These are phyloP conservation scores for Pythium brachiatum DNA, from an alignment of 352 stramenopile species.

Conservation along the genomic window DNA sequence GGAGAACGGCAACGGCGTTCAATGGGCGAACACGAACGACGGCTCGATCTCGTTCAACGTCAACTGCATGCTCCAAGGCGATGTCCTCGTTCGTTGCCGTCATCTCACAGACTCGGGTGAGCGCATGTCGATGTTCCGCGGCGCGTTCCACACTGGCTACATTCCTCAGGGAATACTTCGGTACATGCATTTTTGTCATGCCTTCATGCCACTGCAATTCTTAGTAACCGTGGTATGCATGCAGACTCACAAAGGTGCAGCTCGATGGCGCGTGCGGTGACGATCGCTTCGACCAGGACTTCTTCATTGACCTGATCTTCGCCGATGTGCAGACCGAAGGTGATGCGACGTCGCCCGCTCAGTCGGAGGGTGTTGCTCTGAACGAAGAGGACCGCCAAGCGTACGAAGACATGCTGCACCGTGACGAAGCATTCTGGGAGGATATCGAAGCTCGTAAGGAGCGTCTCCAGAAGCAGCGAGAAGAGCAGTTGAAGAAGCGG, in stretches of 20 bases:
- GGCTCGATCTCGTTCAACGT: slow-evolving; percentile 93
- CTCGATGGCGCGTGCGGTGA: slow-evolving; percentile 94
- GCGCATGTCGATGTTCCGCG: slow-evolving; percentile 96
- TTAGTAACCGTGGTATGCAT: neutral
- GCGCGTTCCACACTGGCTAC: slow-evolving; percentile 98
- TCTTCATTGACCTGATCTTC: slow-evolving; percentile 97
- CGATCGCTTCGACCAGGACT: slow-evolving; percentile 92
- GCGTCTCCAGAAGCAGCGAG: slow-evolving; percentile 63
- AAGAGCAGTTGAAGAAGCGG: slow-evolving; percentile 60
- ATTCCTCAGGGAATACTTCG: slow-evolving; percentile 94
- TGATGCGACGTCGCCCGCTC: slow-evolving; percentile 29
- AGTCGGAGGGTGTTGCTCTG: slow-evolving; percentile 62
- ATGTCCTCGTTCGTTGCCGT: slow-evolving; percentile 95
- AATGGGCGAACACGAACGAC: slow-evolving; percentile 89
- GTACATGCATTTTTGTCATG: slow-evolving; percentile 26
- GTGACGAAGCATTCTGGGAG: slow-evolving; percentile 83
- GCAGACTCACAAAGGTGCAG: slow-evolving; percentile 94
- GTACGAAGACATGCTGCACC: slow-evolving; percentile 88
- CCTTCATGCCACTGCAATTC: neutral
- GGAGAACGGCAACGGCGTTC: slow-evolving; percentile 84
- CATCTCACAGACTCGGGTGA: slow-evolving; percentile 90
- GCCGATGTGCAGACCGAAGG: slow-evolving; percentile 88
- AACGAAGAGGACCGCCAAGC: slow-evolving; percentile 80
- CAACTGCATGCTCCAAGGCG: slow-evolving; percentile 95
- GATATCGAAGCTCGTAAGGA: slow-evolving; percentile 83